Base-by-base conservation (phyloP, 139 green algal genomes). In the Picochlorum sp. region DNA sequence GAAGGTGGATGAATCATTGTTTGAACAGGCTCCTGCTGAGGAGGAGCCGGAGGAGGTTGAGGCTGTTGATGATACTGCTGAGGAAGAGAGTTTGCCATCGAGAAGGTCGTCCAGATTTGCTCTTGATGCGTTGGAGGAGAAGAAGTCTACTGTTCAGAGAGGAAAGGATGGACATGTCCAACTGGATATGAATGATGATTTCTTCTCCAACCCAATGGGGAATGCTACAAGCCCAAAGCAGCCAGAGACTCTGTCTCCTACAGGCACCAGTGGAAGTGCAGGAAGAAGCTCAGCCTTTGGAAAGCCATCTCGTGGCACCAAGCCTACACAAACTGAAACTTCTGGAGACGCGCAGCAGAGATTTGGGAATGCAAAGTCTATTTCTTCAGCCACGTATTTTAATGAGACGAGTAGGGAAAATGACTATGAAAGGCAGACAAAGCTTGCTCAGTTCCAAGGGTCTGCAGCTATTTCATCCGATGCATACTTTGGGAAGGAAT, bases 301-400 rank as follows among this genome's bases (percentile, higher is more conserved):
- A 13, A 64, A 69, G 60, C 69, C 74, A 56, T 74, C 69, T 56
- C 52, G 49, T 8, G 50, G 24, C 1, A 34, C 13, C 20, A n/a
- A 18, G 21, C n/a, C 13, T n/a, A 16, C 3, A 21, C 51, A 20
- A 14, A 18, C 30, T 20, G 24, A 26, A 15, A 11, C 37, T 23
- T 64, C 62, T 34, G 20, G 38, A 38, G 44, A 57, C 6, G 84
- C 87, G 49, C 85, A 87, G 49, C 71, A 86, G 50, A 82, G 86
- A 49, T 95, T 94, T 69, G 80, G 72, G 31, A 86, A 85, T 28
- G 90, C 90, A 65, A 97, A 97, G 82, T 83, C 85, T 50, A 96
- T 97, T 50, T 94, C 85, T 9, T 88, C 76, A 6, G 49, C 71
- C 1, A 49, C 67, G 34, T 77, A 79, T 71, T 89, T 85, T 52